phyloP scores from a whole-genome alignment of 768 basidiomycete species.

The Coprinellus micaceus region DNA sequence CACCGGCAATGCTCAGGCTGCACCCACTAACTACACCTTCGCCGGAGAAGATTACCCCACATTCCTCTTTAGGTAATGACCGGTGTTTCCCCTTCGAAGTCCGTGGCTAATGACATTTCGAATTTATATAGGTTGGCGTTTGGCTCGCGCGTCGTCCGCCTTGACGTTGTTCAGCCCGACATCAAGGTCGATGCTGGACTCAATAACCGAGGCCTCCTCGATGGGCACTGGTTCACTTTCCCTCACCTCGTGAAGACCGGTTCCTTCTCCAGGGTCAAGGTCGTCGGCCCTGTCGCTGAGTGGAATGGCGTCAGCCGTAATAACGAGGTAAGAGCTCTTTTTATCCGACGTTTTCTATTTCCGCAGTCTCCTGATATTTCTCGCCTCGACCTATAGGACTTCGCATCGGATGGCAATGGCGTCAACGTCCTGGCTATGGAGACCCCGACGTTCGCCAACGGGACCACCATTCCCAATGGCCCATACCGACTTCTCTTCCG shows the following conservation, averaged over 20 bases:
- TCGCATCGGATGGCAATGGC: constrained; percentile 26
- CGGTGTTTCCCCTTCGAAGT: neutral
- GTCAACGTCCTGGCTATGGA: constrained; percentile 27
- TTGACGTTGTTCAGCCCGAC: constrained; percentile 46
- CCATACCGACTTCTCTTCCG: constrained; percentile 38
- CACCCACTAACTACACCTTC: constrained; percentile 44
- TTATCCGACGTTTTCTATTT: neutral
- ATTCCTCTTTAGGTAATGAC: constrained; percentile 32
- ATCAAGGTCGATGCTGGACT: constrained; percentile 40
- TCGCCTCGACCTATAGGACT: constrained; percentile 16
- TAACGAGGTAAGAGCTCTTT: constrained; percentile 29
- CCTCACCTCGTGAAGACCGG: constrained; percentile 30
- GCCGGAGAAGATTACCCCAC: constrained; percentile 35
- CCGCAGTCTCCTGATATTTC: neutral
- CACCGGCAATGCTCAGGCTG: constrained; percentile 33
- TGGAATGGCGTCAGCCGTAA: constrained; percentile 47
- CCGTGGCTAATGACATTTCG: neutral
- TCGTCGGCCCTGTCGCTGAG: constrained; percentile 46
- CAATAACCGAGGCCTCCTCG: constrained; percentile 23
- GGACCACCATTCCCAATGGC: constrained; percentile 40
- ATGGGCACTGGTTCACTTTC: constrained; percentile 33
- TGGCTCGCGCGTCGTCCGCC: constrained; percentile 43
- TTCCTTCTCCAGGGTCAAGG: constrained; percentile 36
- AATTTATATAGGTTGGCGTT: constrained; percentile 27
- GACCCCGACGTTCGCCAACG: constrained; percentile 41